These are phyloP conservation scores for Aspergillus wentii DNA, from an alignment of 495 filamentous ascomycete species.

Conservation along the genomic window DNA sequence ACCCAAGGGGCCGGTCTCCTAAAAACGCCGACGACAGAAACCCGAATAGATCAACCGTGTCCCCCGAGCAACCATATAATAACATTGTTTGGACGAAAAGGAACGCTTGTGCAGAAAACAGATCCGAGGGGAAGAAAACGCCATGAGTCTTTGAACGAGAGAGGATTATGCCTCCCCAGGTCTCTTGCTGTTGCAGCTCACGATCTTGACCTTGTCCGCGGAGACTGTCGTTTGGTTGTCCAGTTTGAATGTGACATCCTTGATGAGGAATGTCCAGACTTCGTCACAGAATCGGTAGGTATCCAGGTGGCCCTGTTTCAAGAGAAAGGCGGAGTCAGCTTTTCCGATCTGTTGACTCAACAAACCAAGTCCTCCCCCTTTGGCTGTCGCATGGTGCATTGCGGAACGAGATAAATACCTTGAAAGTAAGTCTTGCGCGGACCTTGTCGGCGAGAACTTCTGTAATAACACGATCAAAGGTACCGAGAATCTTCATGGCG, in stretches of 20 bases:
- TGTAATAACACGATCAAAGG: conserved; percentile 86
- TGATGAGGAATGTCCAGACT: conserved; percentile 99
- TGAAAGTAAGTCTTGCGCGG: conserved; percentile 87
- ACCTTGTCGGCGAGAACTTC: conserved; percentile 87
- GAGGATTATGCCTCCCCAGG: conserved; percentile 57
- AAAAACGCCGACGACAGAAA: conserved; percentile 10
- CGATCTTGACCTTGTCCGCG: conserved; percentile 92
- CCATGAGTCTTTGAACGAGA: conserved; percentile 4
- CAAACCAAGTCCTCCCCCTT: not conserved
- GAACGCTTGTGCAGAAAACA: too few relatives aligned
- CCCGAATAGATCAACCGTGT: conserved; percentile 2
- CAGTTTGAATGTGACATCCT: conserved; percentile 96
- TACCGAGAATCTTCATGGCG: conserved; percentile 92
- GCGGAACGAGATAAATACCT: conserved; percentile 77
- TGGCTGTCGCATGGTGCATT: too few relatives aligned
- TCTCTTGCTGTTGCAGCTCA: conserved; percentile 87
- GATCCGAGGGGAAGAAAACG: conserved; percentile 12
- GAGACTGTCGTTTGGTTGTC: conserved; percentile 64
- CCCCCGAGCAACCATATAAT: not conserved
- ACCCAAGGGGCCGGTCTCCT: too few relatives aligned
- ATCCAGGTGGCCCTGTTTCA: conserved; percentile 81
- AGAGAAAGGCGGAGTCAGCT: conserved; percentile 11
- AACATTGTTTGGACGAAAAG: too few relatives aligned
- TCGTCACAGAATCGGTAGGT: conserved; percentile 99
- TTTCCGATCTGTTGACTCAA: not conserved